A percentile compares a stretch with the other conserved stretches of the same genome.
Evolutionary conservation across 805 yeast species (phyloP).

Genomic region (Barnettozyma populi): DNA sequence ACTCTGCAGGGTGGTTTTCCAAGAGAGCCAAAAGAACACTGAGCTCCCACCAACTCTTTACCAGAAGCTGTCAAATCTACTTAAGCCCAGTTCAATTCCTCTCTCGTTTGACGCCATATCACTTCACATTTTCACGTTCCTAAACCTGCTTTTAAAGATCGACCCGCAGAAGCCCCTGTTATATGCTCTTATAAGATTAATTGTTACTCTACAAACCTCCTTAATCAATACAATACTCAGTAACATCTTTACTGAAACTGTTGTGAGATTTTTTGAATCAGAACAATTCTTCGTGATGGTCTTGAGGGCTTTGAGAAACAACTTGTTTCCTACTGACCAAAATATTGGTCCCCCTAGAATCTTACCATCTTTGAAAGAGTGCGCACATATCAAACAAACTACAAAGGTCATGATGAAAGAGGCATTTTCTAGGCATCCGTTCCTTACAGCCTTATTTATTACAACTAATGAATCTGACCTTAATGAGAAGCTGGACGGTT

Average conservation of each 20-base stretch:
- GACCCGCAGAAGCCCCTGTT: constrained; percentile 27
- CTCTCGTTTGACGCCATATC: not conserved
- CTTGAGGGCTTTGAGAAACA: constrained; percentile 29
- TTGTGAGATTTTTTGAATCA: constrained; percentile 14
- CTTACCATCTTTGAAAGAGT: constrained; percentile 37
- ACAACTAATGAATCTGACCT: constrained; percentile 21
- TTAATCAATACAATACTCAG: constrained; percentile 17
- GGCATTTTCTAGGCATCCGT: constrained; percentile 16
- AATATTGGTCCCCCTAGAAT: constrained; percentile 43
- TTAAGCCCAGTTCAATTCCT: not conserved
- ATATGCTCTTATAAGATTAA: constrained; percentile 24
- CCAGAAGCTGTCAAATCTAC: not conserved
- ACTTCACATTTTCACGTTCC: constrained; percentile 20
- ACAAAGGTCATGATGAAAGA: constrained; percentile 25
- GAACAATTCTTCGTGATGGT: constrained; percentile 17
- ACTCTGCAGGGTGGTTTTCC: constrained; percentile 12
- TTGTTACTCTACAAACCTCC: constrained; percentile 10
- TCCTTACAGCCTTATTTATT: constrained; percentile 18
- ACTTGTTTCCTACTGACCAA: constrained; percentile 44
- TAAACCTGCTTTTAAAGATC: constrained; percentile 20
- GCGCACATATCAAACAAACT: constrained; percentile 26
- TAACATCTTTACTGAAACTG: constrained; percentile 18
- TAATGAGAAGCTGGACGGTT: constrained; percentile 23
- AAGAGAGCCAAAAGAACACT: not conserved
- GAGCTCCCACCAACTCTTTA: not conserved